Conservation (phyloP, 805 yeast species). For the Maudiozyma barnettii region DNA sequence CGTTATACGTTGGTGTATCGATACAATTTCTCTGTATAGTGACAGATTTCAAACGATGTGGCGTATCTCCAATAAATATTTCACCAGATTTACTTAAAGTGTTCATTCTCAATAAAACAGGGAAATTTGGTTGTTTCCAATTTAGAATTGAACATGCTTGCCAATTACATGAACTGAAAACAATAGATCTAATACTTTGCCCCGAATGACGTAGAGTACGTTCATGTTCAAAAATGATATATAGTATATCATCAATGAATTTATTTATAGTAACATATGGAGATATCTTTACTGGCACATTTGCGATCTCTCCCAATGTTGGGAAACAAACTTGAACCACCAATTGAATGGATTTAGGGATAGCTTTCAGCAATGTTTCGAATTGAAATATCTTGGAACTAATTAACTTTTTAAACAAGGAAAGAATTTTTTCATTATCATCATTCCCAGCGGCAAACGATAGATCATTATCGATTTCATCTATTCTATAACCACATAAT, state of each 20-base stretch:
- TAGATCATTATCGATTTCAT: constrained; percentile 7
- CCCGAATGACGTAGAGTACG: constrained; percentile 35
- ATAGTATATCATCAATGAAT: constrained; percentile 66
- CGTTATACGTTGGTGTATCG: background rate
- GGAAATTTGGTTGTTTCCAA: constrained; percentile 98
- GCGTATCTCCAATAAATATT: constrained; percentile 22
- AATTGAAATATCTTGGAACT: constrained; percentile 47
- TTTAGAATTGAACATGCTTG: constrained; percentile 86
- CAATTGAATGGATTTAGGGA: constrained; percentile 55
- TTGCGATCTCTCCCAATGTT: constrained; percentile 39
- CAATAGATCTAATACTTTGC: constrained; percentile 47
- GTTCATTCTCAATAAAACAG: constrained; percentile 78
- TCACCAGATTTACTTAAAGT: constrained; percentile 36
- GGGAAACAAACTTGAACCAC: constrained; percentile 75
- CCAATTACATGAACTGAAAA: constrained; percentile 80
- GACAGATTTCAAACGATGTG: constrained; percentile 20
- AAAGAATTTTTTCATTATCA: constrained; percentile 19
- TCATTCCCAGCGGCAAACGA: constrained; percentile 1
- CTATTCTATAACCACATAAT: constrained; percentile 22
- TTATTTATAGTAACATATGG: constrained; percentile 49
- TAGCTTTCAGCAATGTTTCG: constrained; percentile 42
- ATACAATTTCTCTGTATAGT: constrained; percentile 13
- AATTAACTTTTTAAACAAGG: constrained; percentile 9
- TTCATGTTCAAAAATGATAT: constrained; percentile 68
- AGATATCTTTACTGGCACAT: constrained; percentile 34